Percentiles rank a stretch among this genome's conserved stretches.
Evolutionary conservation across 495 filamentous ascomycete species (phyloP).

Genomic region (Evernia prunastri): DNA sequence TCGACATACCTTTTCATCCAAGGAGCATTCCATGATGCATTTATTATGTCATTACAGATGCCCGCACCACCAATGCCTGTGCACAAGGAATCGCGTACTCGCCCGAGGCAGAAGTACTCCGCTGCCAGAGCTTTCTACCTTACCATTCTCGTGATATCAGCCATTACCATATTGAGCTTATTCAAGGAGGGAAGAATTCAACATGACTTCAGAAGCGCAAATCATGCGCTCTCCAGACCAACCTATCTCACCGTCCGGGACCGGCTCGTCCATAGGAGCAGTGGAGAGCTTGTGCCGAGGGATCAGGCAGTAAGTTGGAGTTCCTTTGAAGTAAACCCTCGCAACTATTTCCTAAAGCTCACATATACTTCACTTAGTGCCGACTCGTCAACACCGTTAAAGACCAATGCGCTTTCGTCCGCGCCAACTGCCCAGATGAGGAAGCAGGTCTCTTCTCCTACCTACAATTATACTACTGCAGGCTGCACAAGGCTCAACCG

Average conservation of each 20-base stretch:
- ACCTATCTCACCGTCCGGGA: background rate
- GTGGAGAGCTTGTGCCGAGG: conserved; percentile 24
- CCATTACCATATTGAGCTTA: conserved; percentile 27
- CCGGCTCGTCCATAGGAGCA: background rate
- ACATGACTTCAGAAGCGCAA: background rate
- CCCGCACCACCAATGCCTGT: conserved; percentile 15
- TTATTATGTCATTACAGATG: conserved; percentile 19
- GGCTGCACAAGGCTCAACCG: conserved; percentile 58
- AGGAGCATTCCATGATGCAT: conserved; percentile 22
- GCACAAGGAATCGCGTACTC: conserved; percentile 15
- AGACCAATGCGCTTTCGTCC: conserved; percentile 84
- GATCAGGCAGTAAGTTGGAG: conserved; percentile 29
- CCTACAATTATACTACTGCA: conserved; percentile 87
- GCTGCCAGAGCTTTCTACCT: conserved; percentile 36
- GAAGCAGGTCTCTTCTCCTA: conserved; percentile 87
- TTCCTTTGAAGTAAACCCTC: background rate
- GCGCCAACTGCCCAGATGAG: conserved; percentile 75
- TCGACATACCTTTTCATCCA: background rate
- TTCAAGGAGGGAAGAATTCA: conserved; percentile 18
- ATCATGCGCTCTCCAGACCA: conserved; percentile 3
- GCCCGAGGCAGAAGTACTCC: conserved; percentile 22
- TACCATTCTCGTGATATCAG: conserved; percentile 31
- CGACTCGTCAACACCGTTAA: conserved; percentile 66
- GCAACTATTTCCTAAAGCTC: conserved; percentile 20
- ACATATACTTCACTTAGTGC: conserved; percentile 49